These are phyloP conservation scores for Syzygium aromaticum DNA, from an alignment of 345 rosid genomes.

Conservation along the genomic window DNA sequence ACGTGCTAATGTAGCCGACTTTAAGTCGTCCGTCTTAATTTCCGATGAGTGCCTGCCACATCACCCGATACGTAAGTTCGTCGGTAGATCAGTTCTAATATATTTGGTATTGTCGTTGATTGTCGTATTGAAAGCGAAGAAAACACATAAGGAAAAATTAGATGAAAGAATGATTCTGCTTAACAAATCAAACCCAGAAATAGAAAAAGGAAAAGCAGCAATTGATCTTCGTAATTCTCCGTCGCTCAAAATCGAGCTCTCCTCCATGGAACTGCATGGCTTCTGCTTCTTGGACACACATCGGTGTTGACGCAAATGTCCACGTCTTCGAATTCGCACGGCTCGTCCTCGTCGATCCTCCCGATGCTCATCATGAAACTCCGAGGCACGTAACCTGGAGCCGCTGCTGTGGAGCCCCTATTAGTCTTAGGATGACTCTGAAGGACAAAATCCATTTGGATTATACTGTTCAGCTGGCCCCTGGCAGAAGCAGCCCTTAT, in stretches of 20 bases:
- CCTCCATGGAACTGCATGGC: constrained; percentile 2
- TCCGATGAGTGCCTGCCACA: background rate
- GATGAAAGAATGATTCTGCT: background rate
- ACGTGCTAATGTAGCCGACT: background rate
- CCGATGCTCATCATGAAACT: constrained; percentile 1
- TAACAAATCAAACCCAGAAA: background rate
- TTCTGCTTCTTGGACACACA: constrained; percentile 4
- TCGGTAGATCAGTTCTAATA: background rate
- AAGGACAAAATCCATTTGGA: background rate
- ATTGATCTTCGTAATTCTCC: background rate
- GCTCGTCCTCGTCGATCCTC: constrained; percentile 13
- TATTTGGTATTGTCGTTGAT: background rate
- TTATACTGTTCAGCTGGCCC: background rate
- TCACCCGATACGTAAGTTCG: background rate
- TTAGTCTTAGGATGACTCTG: background rate
- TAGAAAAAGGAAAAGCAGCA: background rate
- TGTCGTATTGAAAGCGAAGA: background rate
- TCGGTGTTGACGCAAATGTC: background rate
- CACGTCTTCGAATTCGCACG: constrained; percentile 8
- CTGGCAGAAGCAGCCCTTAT: constrained; percentile 7
- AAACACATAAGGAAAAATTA: background rate
- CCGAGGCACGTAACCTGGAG: background rate
- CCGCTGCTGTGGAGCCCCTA: background rate
- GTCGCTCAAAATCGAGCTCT: background rate
- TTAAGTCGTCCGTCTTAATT: background rate